A percentile compares a stretch with the other conserved stretches of the same genome.
phyloP scores from a whole-genome alignment of 257 asterid species.

The Fraxinus cuspidata region DNA sequence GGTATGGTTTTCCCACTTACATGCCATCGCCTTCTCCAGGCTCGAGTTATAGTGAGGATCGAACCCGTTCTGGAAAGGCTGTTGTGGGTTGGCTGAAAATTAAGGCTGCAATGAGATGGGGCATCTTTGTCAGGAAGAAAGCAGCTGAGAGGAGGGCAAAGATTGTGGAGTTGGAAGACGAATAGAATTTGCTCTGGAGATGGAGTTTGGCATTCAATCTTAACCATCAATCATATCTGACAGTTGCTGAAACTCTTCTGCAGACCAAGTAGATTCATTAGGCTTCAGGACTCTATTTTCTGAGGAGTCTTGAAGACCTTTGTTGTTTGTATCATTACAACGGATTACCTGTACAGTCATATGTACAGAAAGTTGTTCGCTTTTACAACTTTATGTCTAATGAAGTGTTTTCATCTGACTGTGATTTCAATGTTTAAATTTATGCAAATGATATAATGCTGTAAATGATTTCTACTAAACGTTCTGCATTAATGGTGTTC shows the following conservation, averaged over 20 bases:
- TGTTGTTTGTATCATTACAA: not conserved
- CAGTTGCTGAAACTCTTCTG: slow-evolving; percentile 20
- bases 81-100: slow-evolving; percentile 97
- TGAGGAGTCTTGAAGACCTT: slow-evolving; percentile 22
- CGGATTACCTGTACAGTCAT: slow-evolving; percentile 36
- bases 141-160: slow-evolving; percentile 97
- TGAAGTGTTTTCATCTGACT: slow-evolving; percentile 22
- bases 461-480: slow-evolving; percentile 21
- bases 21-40: slow-evolving; percentile 65
- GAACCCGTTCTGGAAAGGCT: slow-evolving; percentile 73
- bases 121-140: slow-evolving; percentile 87
- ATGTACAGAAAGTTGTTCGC: slow-evolving; percentile 40
- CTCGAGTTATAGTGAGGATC: slow-evolving; percentile 57
- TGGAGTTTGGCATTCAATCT: slow-evolving; percentile 11
- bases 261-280: slow-evolving; percentile 21
- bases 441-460: slow-evolving; percentile 9
- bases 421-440: slow-evolving; percentile 10
- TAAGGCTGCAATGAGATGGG: slow-evolving; percentile 99
- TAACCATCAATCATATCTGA: slow-evolving; percentile 7
- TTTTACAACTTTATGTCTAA: slow-evolving; percentile 22
- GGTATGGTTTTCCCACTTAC: slow-evolving; percentile 57
- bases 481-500: slow-evolving; percentile 5
- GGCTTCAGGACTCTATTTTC: slow-evolving; percentile 29
- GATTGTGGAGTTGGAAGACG: slow-evolving; percentile 83
- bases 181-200: slow-evolving; percentile 31